These are phyloP conservation scores for Chernovozyma sophiae-reginae DNA, from an alignment of 1,139 yeast species.

Conservation along the genomic window DNA sequence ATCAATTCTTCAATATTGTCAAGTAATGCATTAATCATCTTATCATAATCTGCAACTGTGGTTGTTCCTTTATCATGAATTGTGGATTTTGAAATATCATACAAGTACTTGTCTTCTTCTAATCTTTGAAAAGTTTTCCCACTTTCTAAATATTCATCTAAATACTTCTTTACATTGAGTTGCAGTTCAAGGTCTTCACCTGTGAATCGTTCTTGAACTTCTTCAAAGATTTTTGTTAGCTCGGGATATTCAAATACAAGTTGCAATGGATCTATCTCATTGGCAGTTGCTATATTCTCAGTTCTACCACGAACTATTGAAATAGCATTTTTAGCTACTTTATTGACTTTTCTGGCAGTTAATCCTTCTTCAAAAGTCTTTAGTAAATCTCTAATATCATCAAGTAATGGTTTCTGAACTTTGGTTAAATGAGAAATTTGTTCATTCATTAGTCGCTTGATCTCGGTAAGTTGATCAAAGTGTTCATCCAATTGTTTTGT, in stretches of 20 bases:
- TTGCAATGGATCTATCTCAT: slow-evolving; percentile 15
- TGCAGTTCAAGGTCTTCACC: slow-evolving; percentile 10
- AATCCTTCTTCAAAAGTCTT: slow-evolving; percentile 21
- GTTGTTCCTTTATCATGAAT: slow-evolving; percentile 13
- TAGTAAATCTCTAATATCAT: slow-evolving; percentile 27
- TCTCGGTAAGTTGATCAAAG: slow-evolving; percentile 16
- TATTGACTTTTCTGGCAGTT: slow-evolving; percentile 8
- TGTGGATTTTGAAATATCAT: slow-evolving; percentile 17
- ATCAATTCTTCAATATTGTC: slow-evolving; percentile 25
- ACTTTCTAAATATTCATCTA: slow-evolving; percentile 23
- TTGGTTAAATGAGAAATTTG: slow-evolving; percentile 9
- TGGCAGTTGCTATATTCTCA: slow-evolving; percentile 6
- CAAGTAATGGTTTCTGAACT: slow-evolving; percentile 35
- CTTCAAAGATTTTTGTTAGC: slow-evolving; percentile 18
- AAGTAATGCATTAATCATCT: slow-evolving; percentile 23
- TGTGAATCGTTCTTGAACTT: slow-evolving; percentile 12
- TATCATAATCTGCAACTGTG: slow-evolving; percentile 31
- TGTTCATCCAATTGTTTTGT: slow-evolving; percentile 19
- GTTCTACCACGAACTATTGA: background rate
- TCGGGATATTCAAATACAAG: slow-evolving; percentile 20
- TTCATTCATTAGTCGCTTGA: background rate
- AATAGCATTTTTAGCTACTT: background rate
- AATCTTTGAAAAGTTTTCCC: slow-evolving; percentile 20
- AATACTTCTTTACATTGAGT: slow-evolving; percentile 10
- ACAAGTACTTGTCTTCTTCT: slow-evolving; percentile 21